These are phyloP conservation scores for Eimeria praecox DNA, from an alignment of 169 alveolate genomes.

Conservation along the genomic window DNA sequence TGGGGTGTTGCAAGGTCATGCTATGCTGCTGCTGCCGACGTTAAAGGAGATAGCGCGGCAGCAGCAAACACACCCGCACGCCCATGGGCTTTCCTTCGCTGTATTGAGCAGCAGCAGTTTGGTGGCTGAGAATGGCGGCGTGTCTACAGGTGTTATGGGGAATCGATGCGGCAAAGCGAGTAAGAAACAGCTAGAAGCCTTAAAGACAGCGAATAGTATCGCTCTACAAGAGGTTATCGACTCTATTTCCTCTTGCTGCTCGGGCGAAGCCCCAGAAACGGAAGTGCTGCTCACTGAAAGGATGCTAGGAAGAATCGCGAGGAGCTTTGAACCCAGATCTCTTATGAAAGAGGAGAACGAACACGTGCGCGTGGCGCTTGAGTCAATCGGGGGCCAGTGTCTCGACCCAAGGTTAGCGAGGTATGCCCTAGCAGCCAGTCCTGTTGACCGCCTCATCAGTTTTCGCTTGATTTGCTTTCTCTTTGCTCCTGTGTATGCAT, in stretches of 20 bases:
- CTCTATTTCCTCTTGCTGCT: slow-evolving; percentile 60
- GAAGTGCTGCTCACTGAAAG: slow-evolving; percentile 56
- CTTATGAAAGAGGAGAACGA: slow-evolving; percentile 10
- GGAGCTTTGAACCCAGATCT: slow-evolving; percentile 43
- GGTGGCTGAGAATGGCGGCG: background rate
- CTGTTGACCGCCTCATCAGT: background rate
- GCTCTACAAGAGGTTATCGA: slow-evolving; percentile 48
- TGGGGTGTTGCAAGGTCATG: slow-evolving; percentile 64
- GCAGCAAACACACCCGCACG: slow-evolving; percentile 64
- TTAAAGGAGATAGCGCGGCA: slow-evolving; percentile 70
- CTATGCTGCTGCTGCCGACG: slow-evolving; percentile 68
- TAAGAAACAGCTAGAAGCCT: slow-evolving; percentile 56
- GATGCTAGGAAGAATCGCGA: slow-evolving; percentile 65
- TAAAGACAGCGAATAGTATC: slow-evolving; percentile 53
- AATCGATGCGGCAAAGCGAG: background rate
- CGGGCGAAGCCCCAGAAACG: slow-evolving; percentile 68
- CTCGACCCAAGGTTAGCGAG: slow-evolving; percentile 19
- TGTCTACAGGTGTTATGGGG: background rate
- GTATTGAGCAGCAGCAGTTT: slow-evolving; percentile 61
- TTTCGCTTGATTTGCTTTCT: background rate
- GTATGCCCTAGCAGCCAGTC: background rate
- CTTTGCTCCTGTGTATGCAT: background rate
- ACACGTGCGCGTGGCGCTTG: slow-evolving; percentile 35
- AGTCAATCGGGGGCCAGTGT: slow-evolving; percentile 42
- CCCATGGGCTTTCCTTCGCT: slow-evolving; percentile 62